Conservation (phyloP, 1,284 basidiomycete genomes). For the Ganoderma leucocontextum region DNA sequence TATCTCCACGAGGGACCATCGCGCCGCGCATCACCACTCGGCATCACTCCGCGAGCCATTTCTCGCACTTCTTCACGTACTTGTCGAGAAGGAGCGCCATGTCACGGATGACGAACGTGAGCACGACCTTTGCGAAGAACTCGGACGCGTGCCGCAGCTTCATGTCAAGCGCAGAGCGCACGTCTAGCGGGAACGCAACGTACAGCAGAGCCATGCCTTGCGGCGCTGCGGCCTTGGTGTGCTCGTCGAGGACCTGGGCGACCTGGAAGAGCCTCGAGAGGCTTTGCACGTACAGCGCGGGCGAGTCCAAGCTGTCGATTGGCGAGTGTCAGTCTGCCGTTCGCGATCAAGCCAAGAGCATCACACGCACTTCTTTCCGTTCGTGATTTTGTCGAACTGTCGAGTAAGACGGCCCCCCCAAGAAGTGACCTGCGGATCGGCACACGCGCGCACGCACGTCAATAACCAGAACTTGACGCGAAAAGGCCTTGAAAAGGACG, state of each 20-base stretch:
- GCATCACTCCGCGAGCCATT: conserved; percentile 79
- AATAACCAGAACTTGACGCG: background rate
- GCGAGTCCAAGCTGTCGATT: conserved; percentile 80
- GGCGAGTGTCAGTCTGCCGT: conserved; percentile 26
- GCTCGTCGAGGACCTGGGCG: conserved; percentile 87
- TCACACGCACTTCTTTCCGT: conserved; percentile 82
- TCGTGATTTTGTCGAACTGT: conserved; percentile 90
- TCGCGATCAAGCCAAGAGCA: conserved; percentile 19
- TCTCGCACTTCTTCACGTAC: conserved; percentile 90
- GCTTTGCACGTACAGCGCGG: conserved; percentile 84
- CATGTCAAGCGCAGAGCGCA: conserved; percentile 73
- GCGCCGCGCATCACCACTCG: background rate
- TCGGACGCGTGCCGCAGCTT: conserved; percentile 85
- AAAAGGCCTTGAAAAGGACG: conserved; percentile 1
- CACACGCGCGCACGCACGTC: background rate
- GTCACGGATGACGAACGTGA: conserved; percentile 91
- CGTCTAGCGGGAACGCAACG: conserved; percentile 68
- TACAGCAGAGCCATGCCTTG: conserved; percentile 76
- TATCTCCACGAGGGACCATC: background rate
- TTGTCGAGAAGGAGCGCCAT: conserved; percentile 89
- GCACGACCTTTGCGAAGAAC: conserved; percentile 90
- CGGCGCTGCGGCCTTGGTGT: conserved; percentile 77
- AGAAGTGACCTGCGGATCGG: conserved; percentile 53
- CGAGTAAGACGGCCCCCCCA: conserved; percentile 88
- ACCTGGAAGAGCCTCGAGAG: conserved; percentile 80